Evolutionary conservation across 2,329 filamentous ascomycete genomes (phyloP).

Genomic region (Karstenula rhodostoma): DNA sequence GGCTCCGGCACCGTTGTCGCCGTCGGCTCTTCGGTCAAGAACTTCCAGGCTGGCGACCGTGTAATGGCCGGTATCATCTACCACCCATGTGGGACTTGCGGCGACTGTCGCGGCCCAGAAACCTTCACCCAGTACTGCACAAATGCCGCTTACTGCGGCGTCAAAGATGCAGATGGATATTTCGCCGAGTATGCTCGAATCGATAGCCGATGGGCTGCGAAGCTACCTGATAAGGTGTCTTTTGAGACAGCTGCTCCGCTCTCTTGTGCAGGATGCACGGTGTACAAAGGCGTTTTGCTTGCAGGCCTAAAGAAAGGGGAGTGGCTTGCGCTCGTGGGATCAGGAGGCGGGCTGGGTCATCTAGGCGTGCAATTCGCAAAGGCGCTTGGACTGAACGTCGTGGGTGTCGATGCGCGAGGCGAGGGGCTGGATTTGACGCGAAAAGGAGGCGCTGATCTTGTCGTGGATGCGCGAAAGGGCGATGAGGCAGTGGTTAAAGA

Average conservation of each 20-base stretch:
- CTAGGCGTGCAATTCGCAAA: conserved; percentile 84
- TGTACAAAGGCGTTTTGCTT: conserved; percentile 82
- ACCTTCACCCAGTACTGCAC: conserved; percentile 63
- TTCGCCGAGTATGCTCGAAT: conserved; percentile 53
- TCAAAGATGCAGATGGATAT: conserved; percentile 59
- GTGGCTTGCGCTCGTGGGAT: conserved; percentile 80
- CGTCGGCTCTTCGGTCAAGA: conserved; percentile 51
- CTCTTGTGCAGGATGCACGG: conserved; percentile 56
- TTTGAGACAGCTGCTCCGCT: conserved; percentile 37
- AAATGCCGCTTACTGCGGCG: conserved; percentile 15
- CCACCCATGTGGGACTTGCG: conserved; percentile 62
- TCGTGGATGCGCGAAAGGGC: conserved; percentile 61
- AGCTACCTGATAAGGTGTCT: conserved; percentile 28
- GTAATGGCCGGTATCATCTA: conserved; percentile 65
- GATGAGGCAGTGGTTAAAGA: conserved; percentile 58
- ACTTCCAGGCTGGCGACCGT: conserved; percentile 60
- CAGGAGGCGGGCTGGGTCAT: conserved; percentile 79
- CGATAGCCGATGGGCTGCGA: conserved; percentile 25
- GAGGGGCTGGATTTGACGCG: conserved; percentile 64
- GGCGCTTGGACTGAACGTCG: conserved; percentile 80
- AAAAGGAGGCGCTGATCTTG: conserved; percentile 59
- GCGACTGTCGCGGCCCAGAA: conserved; percentile 61
- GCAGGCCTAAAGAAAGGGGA: conserved; percentile 74
- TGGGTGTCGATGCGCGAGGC: conserved; percentile 82
- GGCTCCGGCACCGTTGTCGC: conserved; percentile 64